Conservation (phyloP, 1,284 basidiomycete species). For the Moesziomyces sp. region DNA sequence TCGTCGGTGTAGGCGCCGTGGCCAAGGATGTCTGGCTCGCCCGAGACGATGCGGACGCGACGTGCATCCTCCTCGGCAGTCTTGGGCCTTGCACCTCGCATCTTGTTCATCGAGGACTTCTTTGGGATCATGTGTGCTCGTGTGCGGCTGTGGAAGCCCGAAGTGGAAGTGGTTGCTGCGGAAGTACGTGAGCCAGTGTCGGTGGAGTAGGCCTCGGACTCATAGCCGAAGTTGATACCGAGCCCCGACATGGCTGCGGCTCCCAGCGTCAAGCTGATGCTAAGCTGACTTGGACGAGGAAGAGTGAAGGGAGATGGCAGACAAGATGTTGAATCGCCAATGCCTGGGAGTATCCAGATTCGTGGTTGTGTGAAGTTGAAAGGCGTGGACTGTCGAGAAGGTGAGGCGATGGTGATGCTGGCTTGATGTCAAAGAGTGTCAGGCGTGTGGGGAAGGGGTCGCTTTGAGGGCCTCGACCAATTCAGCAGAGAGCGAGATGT, state of each 20-base stretch:
- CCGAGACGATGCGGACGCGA: slow-evolving; percentile 56
- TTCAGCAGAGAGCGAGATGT: neutral
- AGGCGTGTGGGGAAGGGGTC: neutral
- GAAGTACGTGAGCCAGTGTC: slow-evolving; percentile 21
- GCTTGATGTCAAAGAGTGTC: neutral
- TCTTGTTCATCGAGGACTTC: slow-evolving; percentile 42
- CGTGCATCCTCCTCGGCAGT: slow-evolving; percentile 38
- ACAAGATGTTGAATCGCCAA: neutral
- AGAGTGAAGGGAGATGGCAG: neutral
- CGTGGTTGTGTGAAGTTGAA: no score
- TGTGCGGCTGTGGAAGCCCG: slow-evolving; percentile 37
- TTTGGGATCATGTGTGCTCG: slow-evolving; percentile 40
- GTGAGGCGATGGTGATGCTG: neutral
- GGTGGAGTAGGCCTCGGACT: slow-evolving; percentile 34
- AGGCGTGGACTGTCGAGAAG: no score
- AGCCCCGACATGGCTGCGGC: slow-evolving; percentile 52
- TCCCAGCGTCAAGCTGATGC: neutral
- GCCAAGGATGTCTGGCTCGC: slow-evolving; percentile 48
- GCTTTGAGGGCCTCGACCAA: neutral
- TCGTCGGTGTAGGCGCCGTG: slow-evolving; percentile 47
- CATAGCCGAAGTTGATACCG: slow-evolving; percentile 61
- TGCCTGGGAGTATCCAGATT: no score
- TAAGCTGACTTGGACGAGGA: neutral
- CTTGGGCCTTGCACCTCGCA: slow-evolving; percentile 30
- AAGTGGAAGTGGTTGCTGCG: slow-evolving; percentile 13